These are phyloP conservation scores for Linum trigynum DNA, from an alignment of 345 rosid genomes.

Conservation along the genomic window DNA sequence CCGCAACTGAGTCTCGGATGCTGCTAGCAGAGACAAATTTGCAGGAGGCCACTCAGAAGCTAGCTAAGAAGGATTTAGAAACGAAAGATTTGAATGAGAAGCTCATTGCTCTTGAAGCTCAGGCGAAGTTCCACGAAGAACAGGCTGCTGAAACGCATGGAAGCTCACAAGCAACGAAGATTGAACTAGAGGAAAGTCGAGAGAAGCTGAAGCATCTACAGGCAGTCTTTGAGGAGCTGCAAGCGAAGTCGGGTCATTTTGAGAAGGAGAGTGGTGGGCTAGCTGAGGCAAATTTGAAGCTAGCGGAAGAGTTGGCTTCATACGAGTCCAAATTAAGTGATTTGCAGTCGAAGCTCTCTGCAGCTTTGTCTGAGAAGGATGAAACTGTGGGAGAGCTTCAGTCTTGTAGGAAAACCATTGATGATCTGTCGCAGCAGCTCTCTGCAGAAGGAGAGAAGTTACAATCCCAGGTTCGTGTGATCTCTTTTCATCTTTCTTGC, in stretches of 20 bases:
- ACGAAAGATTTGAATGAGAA: constrained; percentile 49
- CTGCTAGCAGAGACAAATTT: constrained; percentile 21
- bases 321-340: constrained; percentile 53
- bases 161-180: constrained; percentile 39
- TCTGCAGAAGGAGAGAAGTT: constrained; percentile 57
- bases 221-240: constrained; percentile 50
- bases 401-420: constrained; percentile 46
- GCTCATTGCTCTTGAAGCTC: constrained; percentile 44
- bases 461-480: constrained; percentile 58
- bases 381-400: constrained; percentile 51
- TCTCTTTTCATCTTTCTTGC: too few relatives aligned
- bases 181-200: constrained; percentile 59
- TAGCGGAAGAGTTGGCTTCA: constrained; percentile 58
- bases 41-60: constrained; percentile 46
- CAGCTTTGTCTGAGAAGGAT: constrained; percentile 47
- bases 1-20: constrained; percentile 19
- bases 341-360: constrained; percentile 43
- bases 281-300: constrained; percentile 70
- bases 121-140: constrained; percentile 44
- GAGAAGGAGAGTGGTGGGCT: constrained; percentile 67
- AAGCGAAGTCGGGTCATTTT: constrained; percentile 42
- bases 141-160: constrained; percentile 48
- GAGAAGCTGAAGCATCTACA: constrained; percentile 51
- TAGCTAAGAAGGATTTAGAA: constrained; percentile 45
- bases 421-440: constrained; percentile 51